Conservation (phyloP, 2,329 filamentous ascomycete genomes). For the Fusarium paranaense region DNA sequence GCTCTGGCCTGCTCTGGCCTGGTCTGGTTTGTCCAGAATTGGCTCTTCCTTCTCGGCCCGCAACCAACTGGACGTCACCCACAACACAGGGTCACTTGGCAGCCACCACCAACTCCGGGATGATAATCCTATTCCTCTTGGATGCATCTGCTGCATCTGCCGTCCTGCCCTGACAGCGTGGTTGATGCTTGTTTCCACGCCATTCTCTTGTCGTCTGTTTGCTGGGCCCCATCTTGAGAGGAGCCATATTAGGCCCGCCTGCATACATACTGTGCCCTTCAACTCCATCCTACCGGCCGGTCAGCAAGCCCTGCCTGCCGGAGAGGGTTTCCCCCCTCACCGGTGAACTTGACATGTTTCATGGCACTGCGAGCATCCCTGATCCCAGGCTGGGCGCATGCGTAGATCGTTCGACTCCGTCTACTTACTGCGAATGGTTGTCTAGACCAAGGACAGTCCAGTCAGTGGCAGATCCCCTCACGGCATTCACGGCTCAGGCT, state of each 20-base stretch:
- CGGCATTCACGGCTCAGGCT: conserved; percentile 20
- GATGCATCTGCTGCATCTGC: conserved; percentile 7
- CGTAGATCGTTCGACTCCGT: conserved; percentile 29
- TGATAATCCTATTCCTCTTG: conserved; percentile 3
- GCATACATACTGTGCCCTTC: neutral
- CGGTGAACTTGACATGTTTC: conserved; percentile 38
- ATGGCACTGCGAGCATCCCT: conserved; percentile 30
- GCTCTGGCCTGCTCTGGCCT: neutral
- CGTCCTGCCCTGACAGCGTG: conserved; percentile 11
- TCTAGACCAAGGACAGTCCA: neutral
- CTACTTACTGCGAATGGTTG: neutral
- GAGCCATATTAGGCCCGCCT: conserved; percentile 10
- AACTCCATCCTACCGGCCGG: conserved; percentile 5
- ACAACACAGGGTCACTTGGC: neutral
- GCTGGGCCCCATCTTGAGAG: neutral
- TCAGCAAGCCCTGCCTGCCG: conserved; percentile 34
- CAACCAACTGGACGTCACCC: neutral
- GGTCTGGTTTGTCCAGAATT: neutral
- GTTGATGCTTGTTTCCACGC: conserved; percentile 34
- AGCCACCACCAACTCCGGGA: neutral
- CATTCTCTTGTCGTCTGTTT: conserved; percentile 4
- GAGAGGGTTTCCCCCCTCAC: conserved; percentile 24
- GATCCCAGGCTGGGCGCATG: conserved; percentile 15
- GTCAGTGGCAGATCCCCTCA: conserved; percentile 16
- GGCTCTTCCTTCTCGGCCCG: neutral